phyloP scores from a whole-genome alignment of 2,329 filamentous ascomycete species.

The Elsinoe fawcettii region DNA sequence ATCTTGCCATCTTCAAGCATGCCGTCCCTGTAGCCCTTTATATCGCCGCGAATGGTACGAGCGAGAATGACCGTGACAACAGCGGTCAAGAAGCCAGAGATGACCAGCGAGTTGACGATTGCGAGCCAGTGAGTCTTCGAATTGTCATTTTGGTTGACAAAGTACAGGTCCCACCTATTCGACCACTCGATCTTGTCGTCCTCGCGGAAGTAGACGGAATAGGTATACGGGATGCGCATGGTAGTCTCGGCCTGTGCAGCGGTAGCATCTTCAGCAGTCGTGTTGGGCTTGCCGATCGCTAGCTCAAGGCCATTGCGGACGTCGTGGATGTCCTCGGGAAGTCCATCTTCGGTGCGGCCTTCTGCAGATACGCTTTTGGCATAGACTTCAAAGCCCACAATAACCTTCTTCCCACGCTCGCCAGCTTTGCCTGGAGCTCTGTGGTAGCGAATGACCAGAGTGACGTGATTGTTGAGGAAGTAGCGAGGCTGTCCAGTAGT shows the following conservation, averaged over 20 bases:
- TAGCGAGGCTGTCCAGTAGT: constrained; percentile 55
- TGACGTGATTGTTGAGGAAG: constrained; percentile 83
- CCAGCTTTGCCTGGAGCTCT: constrained; percentile 61
- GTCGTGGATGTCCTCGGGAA: constrained; percentile 59
- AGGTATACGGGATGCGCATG: constrained; percentile 72
- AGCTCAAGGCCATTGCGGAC: constrained; percentile 61
- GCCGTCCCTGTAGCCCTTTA: constrained; percentile 64
- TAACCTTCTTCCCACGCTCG: constrained; percentile 63
- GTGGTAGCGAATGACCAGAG: constrained; percentile 72
- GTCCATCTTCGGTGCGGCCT: constrained; percentile 56
- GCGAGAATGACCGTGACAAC: constrained; percentile 75
- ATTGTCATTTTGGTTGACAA: constrained; percentile 77
- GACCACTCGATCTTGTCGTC: constrained; percentile 73
- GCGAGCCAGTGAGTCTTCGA: constrained; percentile 80
- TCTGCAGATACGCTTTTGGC: constrained; percentile 67
- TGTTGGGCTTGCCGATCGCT: constrained; percentile 56
- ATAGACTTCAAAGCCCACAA: constrained; percentile 86
- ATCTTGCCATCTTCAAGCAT: constrained; percentile 59
- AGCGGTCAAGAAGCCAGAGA: constrained; percentile 68
- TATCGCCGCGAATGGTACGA: constrained; percentile 69
- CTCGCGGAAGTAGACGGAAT: constrained; percentile 84
- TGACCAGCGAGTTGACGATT: constrained; percentile 78
- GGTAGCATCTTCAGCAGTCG: constrained; percentile 45
- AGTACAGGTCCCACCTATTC: constrained; percentile 82
- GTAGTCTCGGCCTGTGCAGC: constrained; percentile 29